Evolutionary conservation across 345 rosid species (phyloP).

Genomic region (Streptanthus diversifolius): DNA sequence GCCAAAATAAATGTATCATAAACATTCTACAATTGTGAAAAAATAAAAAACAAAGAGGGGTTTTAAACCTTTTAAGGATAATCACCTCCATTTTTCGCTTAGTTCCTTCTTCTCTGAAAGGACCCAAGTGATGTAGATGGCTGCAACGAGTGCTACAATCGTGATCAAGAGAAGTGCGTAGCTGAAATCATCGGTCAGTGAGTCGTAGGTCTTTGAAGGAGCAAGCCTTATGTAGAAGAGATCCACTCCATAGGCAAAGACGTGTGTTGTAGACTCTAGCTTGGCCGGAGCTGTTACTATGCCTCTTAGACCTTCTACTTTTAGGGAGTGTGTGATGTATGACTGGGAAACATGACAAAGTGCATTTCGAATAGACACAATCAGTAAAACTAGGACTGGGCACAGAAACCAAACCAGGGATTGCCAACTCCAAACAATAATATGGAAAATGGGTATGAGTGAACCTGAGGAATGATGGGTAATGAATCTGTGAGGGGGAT

Average conservation of each 20-base stretch:
- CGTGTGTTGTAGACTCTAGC: constrained; percentile 91
- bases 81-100: constrained; percentile 84
- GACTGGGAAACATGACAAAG: constrained; percentile 47
- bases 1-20: constrained; percentile 15
- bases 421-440: not conserved
- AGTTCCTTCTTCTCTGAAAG: constrained; percentile 89
- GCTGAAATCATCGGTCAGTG: constrained; percentile 92
- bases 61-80: not conserved
- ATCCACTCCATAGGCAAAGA: constrained; percentile 87
- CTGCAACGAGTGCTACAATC: constrained; percentile 74
- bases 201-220: constrained; percentile 93
- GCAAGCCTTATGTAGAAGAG: constrained; percentile 89
- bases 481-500: constrained; percentile 86
- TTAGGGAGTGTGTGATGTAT: constrained; percentile 70
- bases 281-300: constrained; percentile 83
- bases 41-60: not conserved
- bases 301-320: constrained; percentile 85
- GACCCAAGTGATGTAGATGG: constrained; percentile 79
- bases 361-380: not conserved
- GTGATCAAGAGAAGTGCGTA: constrained; percentile 88
- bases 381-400: not conserved
- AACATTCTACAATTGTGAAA: constrained; percentile 16
- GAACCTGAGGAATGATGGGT: constrained; percentile 93
- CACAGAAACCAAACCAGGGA: not conserved
- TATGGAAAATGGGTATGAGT: constrained; percentile 4